phyloP scores from a whole-genome alignment of 305 asterid genomes.

The Euphrasia arctica region DNA sequence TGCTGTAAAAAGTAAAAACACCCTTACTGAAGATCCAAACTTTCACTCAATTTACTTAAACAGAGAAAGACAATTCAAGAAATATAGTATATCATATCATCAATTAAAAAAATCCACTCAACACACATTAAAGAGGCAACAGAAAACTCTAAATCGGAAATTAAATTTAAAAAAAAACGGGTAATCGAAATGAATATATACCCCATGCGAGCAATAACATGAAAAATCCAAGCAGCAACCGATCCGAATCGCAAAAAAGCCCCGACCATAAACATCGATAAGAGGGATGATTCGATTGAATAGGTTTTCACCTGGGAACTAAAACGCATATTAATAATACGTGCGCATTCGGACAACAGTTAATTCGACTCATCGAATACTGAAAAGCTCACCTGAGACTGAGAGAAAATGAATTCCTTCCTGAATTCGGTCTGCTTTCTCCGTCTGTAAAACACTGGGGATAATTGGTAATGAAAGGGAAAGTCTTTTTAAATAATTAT shows the following conservation, averaged over 20 bases:
- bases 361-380: background rate
- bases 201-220: slow-evolving; percentile 43
- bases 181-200: slow-evolving; percentile 19
- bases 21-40: too few relatives aligned
- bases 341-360: background rate
- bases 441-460: background rate
- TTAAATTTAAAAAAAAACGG: background rate
- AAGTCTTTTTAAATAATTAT: background rate
- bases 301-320: slow-evolving; percentile 23
- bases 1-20: too few relatives aligned
- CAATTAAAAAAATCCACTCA: too few relatives aligned
- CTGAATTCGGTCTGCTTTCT: slow-evolving; percentile 26
- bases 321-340: slow-evolving; percentile 1
- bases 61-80: too few relatives aligned
- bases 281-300: slow-evolving; percentile 23
- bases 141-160: too few relatives aligned
- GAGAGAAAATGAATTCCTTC: slow-evolving; percentile 20
- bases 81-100: too few relatives aligned
- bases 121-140: too few relatives aligned
- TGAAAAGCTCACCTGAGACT: slow-evolving; percentile 31
- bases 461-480: background rate
- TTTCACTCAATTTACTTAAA: too few relatives aligned
- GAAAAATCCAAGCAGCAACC: slow-evolving; percentile 35
- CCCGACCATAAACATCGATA: slow-evolving; percentile 38
- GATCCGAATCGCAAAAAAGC: slow-evolving; percentile 33